Base-by-base conservation (phyloP, 108 stramenopile species). In the Nannochloropsis oceanica region DNA sequence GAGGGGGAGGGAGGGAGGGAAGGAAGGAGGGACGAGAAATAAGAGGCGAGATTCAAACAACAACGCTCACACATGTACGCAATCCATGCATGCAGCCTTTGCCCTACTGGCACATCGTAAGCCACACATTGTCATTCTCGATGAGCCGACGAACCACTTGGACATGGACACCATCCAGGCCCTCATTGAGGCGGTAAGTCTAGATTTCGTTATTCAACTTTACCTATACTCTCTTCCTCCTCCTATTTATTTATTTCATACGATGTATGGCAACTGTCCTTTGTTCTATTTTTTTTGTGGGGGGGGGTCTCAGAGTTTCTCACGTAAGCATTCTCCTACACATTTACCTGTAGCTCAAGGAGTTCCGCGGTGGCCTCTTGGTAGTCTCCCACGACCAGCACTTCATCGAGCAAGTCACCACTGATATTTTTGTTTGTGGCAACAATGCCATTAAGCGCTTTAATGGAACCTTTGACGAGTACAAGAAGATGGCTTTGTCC, bases 61-160 rank as follows among this genome's bases (percentile, higher is more conserved):
- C 34, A 34, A 34, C n/a, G 18, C 59, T 73, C 59, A 73, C 59
- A 73, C 59, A 73, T 7, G 22, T 73, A n/a, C 59, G 7, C 59
- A 18, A 2, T 73, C 2, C 59, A n/a, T 73, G n/a, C 18, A 18
- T n/a, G n/a, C 59, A 26, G 95, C 97, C 24, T 98, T 99, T 89
- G 97, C 97, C 12, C 92, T 94, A 11, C 89, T 99, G 81, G 94
- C 96, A n/a, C 98, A 93, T 87, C 89, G 92, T 59, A 92, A 92
- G 73, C 97, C 99, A 12, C 99, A 99, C 88, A 92, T 99, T 10
- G 90, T 99, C 80, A 90, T 99, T n/a, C 92, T 97, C 92, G 97
- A 98, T 84, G 97, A 99, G 81, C 95, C 95, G 42, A 95, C 95
- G 1, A 94, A 95, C 83, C 95, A 96, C 88, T 89, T 99, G 80